Evolutionary conservation across 202 grass and related monocot genomes (phyloP).

Genomic region (Brachypodium distachyon): DNA sequence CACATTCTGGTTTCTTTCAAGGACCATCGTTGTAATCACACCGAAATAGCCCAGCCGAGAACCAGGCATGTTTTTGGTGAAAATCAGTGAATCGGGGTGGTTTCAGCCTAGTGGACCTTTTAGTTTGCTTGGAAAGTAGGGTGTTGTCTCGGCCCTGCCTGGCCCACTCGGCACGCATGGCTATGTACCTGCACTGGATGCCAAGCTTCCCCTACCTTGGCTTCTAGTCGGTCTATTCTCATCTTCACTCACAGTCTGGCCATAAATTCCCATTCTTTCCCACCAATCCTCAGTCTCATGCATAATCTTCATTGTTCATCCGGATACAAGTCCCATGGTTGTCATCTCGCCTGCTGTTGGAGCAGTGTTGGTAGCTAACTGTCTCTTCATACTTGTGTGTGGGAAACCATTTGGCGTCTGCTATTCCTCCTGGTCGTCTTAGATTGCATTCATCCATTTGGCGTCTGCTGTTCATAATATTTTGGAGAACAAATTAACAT

Average conservation of each 20-base stretch:
- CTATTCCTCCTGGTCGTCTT: too few species aligned
- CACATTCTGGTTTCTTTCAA: background rate
- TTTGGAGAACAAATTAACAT: too few species aligned
- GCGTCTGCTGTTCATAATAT: too few species aligned
- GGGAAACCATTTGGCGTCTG: background rate
- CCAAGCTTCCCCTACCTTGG: too few species aligned
- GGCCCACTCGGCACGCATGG: background rate
- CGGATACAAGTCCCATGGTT: background rate
- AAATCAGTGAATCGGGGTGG: background rate
- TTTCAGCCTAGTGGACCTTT: background rate
- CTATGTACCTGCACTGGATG: background rate
- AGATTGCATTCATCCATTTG: too few species aligned
- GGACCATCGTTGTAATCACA: background rate
- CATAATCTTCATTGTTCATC: background rate
- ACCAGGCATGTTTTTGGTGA: background rate
- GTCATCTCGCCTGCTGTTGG: background rate
- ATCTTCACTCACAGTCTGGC: background rate
- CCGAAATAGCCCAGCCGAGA: background rate
- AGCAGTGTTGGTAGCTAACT: background rate
- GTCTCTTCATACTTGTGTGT: background rate
- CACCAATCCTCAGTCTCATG: background rate
- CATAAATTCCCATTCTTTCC: background rate
- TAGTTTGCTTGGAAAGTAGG: background rate
- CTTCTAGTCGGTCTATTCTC: background rate
- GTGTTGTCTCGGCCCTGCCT: background rate